Conservation (phyloP, 1,139 yeast species). For the Diutina rugosa region DNA sequence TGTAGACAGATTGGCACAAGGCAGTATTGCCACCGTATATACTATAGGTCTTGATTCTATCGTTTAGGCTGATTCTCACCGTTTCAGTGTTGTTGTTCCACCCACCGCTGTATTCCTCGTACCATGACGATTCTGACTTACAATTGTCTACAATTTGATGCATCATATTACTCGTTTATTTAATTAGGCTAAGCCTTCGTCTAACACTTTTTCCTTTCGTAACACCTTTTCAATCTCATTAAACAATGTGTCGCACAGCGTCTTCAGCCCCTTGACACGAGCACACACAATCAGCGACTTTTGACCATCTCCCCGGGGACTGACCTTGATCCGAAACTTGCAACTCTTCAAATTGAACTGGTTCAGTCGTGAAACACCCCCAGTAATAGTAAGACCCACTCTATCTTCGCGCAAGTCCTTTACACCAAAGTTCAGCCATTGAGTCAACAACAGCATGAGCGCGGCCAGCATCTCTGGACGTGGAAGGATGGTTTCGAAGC, state of each 20-base stretch:
- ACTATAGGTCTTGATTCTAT: too few species aligned
- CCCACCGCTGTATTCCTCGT: too few species aligned
- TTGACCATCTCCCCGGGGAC: conserved; percentile 12
- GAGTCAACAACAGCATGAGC: conserved; percentile 43
- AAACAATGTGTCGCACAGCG: conserved; percentile 30
- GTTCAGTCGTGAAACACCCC: conserved; percentile 48
- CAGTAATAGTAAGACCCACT: conserved; percentile 34
- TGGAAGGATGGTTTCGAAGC: conserved; percentile 31
- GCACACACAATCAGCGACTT: conserved; percentile 35
- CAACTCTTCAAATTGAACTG: conserved; percentile 53
- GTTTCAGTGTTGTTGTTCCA: too few species aligned
- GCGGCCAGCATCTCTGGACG: conserved; percentile 53
- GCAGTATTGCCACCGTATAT: too few species aligned
- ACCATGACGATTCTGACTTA: too few species aligned
- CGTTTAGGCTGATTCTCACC: too few species aligned
- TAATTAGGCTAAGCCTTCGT: not conserved
- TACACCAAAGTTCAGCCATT: conserved; percentile 65
- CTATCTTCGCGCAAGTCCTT: conserved; percentile 39
- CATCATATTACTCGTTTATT: not conserved
- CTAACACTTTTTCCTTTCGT: conserved; percentile 31
- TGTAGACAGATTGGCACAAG: too few species aligned
- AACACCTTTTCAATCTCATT: conserved; percentile 35
- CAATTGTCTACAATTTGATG: too few species aligned
- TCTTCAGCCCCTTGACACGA: conserved; percentile 30
- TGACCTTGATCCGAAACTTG: conserved; percentile 44